A percentile compares a stretch with the other conserved stretches of the same genome.
These are phyloP conservation scores for Coemansia sp. DNA, from an alignment of 192 early-diverging fungal species.

Conservation along the genomic window DNA sequence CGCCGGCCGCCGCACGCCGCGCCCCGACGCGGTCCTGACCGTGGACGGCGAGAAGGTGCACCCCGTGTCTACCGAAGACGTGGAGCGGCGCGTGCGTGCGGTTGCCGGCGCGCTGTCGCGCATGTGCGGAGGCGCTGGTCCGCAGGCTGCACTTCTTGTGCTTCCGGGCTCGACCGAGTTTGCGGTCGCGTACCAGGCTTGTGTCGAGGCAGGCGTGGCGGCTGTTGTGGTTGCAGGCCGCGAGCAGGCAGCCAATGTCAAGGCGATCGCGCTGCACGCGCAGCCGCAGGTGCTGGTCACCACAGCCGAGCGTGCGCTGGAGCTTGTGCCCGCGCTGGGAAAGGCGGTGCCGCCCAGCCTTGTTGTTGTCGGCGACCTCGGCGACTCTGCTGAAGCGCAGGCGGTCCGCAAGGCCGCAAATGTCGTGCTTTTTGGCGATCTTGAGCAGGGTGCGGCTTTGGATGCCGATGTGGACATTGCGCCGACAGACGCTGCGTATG, in stretches of 20 bases:
- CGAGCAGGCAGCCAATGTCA: slow-evolving; percentile 7
- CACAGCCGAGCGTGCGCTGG: slow-evolving; percentile 13
- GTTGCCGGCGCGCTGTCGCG: slow-evolving; percentile 22
- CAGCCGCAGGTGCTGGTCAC: slow-evolving; percentile 26
- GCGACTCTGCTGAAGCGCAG: slow-evolving; percentile 10
- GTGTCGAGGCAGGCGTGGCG: slow-evolving; percentile 33
- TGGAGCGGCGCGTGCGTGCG: slow-evolving; percentile 8
- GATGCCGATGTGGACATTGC: slow-evolving; percentile 24
- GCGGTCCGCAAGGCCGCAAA: slow-evolving; percentile 7
- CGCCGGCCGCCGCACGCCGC: slow-evolving; percentile 3
- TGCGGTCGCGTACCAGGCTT: slow-evolving; percentile 41
- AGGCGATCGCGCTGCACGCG: slow-evolving; percentile 20
- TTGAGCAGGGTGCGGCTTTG: slow-evolving; percentile 11
- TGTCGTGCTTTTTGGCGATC: slow-evolving; percentile 17
- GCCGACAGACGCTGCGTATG: slow-evolving; percentile 30
- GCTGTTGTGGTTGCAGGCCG: slow-evolving; percentile 27
- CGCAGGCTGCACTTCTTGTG: slow-evolving; percentile 12
- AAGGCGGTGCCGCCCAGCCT: slow-evolving; percentile 7
- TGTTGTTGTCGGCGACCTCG: slow-evolving; percentile 18
- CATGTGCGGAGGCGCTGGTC: neutral
- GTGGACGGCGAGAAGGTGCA: slow-evolving; percentile 2
- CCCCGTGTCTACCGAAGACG: slow-evolving; percentile 8
- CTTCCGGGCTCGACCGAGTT: slow-evolving; percentile 23
- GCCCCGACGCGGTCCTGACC: slow-evolving; percentile 1
- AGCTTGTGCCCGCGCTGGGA: slow-evolving; percentile 5